phyloP scores from a whole-genome alignment of 306 rosid genomes.

The Acacia crassicarpa region DNA sequence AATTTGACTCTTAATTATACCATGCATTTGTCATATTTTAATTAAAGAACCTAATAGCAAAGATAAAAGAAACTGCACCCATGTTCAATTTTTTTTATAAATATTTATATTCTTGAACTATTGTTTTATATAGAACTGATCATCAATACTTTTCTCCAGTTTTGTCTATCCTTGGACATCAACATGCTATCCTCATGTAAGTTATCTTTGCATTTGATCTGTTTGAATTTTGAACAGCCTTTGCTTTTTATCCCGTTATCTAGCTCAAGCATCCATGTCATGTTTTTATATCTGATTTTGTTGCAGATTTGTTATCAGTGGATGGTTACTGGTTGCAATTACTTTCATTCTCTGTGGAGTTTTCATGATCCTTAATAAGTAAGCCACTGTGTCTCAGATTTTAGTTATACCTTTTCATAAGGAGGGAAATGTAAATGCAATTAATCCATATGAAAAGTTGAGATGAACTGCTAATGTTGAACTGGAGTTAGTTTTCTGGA shows the following conservation, averaged over 20 bases:
- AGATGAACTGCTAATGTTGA: slow-evolving; percentile 11
- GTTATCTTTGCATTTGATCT: slow-evolving; percentile 33
- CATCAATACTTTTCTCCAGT: slow-evolving; percentile 50
- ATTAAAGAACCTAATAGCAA: neutral
- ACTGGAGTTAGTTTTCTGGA: slow-evolving; percentile 20
- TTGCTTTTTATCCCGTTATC: slow-evolving; percentile 20
- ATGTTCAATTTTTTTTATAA: neutral
- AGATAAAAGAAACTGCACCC: neutral
- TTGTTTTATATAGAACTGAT: slow-evolving; percentile 26
- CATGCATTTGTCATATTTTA: neutral
- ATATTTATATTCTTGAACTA: neutral
- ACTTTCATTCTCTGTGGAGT: slow-evolving; percentile 91
- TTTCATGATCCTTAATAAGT: slow-evolving; percentile 85
- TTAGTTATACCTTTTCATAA: slow-evolving; percentile 7
- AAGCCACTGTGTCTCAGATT: slow-evolving; percentile 36
- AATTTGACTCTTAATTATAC: neutral
- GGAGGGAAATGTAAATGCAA: neutral
- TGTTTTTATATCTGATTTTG: slow-evolving; percentile 30
- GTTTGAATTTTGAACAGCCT: slow-evolving; percentile 6
- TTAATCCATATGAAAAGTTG: slow-evolving; percentile 2
- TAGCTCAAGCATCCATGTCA: neutral
- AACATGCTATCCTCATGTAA: slow-evolving; percentile 89
- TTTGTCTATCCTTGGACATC: slow-evolving; percentile 74
- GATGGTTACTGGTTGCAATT: slow-evolving; percentile 89
- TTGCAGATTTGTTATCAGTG: slow-evolving; percentile 87